phyloP scores from a whole-genome alignment of 2,329 filamentous ascomycete genomes.

The Neonectria coccinea region DNA sequence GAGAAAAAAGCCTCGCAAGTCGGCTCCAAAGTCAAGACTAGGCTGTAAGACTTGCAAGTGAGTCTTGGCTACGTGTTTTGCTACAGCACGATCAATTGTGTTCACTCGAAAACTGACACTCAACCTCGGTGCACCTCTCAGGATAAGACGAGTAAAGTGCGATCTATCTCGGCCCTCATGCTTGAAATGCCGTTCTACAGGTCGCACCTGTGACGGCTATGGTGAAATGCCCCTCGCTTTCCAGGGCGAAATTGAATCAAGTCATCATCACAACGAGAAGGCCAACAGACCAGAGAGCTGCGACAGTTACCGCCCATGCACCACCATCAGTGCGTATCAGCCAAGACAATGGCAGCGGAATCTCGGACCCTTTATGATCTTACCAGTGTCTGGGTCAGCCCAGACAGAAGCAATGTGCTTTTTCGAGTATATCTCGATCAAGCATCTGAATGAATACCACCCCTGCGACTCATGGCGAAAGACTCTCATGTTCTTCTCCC shows the following conservation, averaged over 20 bases:
- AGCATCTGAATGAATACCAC: slow-evolving; percentile 47
- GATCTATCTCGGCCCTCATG: slow-evolving; percentile 51
- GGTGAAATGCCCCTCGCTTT: slow-evolving; percentile 26
- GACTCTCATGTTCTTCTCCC: slow-evolving; percentile 52
- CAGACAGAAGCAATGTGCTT: slow-evolving; percentile 47
- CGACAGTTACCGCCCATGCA: slow-evolving; percentile 1
- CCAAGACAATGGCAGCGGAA: slow-evolving; percentile 23
- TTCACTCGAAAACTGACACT: slow-evolving; percentile 31
- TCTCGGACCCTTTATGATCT: slow-evolving; percentile 40
- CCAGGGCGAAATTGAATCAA: slow-evolving; percentile 15
- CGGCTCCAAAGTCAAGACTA: slow-evolving; percentile 53
- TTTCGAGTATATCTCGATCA: slow-evolving; percentile 46
- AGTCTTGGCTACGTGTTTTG: slow-evolving; percentile 37
- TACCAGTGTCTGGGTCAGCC: slow-evolving; percentile 35
- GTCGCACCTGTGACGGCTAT: slow-evolving; percentile 54
- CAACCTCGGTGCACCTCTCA: slow-evolving; percentile 28
- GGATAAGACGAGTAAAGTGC: slow-evolving; percentile 54
- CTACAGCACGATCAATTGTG: slow-evolving; percentile 8
- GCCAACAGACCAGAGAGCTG: neutral
- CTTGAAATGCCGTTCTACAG: slow-evolving; percentile 52
- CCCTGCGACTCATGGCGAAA: slow-evolving; percentile 49
- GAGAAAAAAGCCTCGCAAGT: slow-evolving; percentile 53
- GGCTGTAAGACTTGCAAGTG: slow-evolving; percentile 57
- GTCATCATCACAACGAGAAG: slow-evolving; percentile 12
- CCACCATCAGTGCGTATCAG: slow-evolving; percentile 4